These are phyloP conservation scores for Nigrograna mackinnonii DNA, from an alignment of 2,329 filamentous ascomycete genomes.

Conservation along the genomic window DNA sequence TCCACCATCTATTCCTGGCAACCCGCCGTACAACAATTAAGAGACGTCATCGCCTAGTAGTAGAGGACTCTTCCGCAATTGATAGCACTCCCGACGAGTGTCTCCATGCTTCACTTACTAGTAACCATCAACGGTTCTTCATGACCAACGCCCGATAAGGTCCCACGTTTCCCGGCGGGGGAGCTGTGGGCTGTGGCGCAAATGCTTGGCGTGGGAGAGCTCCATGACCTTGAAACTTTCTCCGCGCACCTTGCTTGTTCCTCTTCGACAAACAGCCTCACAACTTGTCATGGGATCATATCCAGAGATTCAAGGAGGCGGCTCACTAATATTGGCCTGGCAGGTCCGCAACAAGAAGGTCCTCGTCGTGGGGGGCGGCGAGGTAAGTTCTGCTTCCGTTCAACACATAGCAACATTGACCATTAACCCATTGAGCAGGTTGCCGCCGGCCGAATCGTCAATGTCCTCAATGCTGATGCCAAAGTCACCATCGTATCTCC, in stretches of 20 bases:
- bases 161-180: no score
- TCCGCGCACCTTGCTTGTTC: constrained; percentile 23
- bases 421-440: constrained; percentile 65
- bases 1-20: no score
- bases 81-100: no score
- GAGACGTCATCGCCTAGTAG: no score
- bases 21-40: no score
- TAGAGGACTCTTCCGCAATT: no score
- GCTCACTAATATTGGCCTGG: constrained; percentile 94
- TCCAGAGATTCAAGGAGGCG: constrained; percentile 83
- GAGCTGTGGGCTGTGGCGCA: neutral
- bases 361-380: constrained; percentile 91
- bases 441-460: constrained; percentile 89
- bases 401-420: constrained; percentile 23
- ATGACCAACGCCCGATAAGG: no score
- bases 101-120: no score
- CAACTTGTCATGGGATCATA: no score
- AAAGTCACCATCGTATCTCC: constrained; percentile 86
- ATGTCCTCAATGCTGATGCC: constrained; percentile 93
- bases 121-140: no score
- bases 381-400: constrained; percentile 62
- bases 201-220: neutral
- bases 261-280: constrained; percentile 18
- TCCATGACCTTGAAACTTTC: constrained; percentile 12
- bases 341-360: constrained; percentile 88